These are phyloP conservation scores for Nakazawaea pomicola DNA, from an alignment of 805 yeast species.

Conservation along the genomic window DNA sequence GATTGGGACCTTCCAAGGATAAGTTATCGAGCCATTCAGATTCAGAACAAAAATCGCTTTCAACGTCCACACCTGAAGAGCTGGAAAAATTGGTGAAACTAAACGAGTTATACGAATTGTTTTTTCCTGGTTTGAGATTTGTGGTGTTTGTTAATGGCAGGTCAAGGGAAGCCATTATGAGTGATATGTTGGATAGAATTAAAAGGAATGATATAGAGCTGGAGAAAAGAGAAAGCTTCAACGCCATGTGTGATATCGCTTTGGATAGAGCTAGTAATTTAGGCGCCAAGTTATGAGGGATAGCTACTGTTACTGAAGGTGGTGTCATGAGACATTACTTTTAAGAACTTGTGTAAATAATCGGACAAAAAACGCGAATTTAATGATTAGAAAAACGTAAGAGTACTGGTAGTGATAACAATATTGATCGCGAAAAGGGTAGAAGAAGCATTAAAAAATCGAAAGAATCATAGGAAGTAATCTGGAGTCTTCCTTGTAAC, in stretches of 20 bases:
- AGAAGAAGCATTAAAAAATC: no score
- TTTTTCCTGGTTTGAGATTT: slow-evolving; percentile 66
- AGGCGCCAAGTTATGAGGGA: slow-evolving; percentile 32
- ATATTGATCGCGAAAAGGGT: no score
- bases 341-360: not conserved
- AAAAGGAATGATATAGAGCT: slow-evolving; percentile 41
- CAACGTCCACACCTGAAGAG: slow-evolving; percentile 42
- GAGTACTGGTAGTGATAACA: not conserved
- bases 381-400: slow-evolving; percentile 1
- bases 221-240: slow-evolving; percentile 66
- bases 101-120: slow-evolving; percentile 43
- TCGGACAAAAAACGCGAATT: not conserved
- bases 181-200: slow-evolving; percentile 56
- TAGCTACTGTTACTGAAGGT: no score
- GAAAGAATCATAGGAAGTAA: slow-evolving; percentile 66
- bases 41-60: slow-evolving; percentile 65
- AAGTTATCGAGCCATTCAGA: slow-evolving; percentile 61
- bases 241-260: slow-evolving; percentile 93
- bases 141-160: slow-evolving; percentile 91
- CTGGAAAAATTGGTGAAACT: slow-evolving; percentile 43
- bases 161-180: slow-evolving; percentile 58
- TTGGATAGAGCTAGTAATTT: slow-evolving; percentile 64
- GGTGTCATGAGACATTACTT: no score
- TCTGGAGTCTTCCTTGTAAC: slow-evolving; percentile 97
- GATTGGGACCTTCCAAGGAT: slow-evolving; percentile 62